Conservation (phyloP, 441 rosid genomes). For the Erodium chrysanthum region DNA sequence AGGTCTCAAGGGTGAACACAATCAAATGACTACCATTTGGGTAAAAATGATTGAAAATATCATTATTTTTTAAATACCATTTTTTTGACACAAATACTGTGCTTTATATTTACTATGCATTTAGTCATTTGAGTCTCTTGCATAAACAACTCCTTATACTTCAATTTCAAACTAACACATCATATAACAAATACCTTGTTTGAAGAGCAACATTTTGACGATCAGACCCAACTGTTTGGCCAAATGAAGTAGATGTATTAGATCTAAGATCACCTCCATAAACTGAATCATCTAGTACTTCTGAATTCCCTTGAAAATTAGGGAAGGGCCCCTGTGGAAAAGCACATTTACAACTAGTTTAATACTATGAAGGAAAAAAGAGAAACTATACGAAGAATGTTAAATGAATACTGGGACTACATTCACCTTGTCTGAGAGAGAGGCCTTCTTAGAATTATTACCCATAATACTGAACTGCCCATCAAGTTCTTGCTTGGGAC, state of each 20-base stretch:
- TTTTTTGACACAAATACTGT: background rate
- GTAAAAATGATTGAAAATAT: background rate
- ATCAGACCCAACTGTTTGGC: constrained; percentile 17
- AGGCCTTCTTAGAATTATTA: constrained; percentile 21
- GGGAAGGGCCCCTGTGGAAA: constrained; percentile 22
- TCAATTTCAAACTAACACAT: background rate
- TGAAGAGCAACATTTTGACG: constrained; percentile 18
- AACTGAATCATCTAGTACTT: constrained; percentile 24
- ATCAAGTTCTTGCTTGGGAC: constrained; percentile 22
- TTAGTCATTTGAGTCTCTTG: background rate
- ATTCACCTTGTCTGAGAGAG: constrained; percentile 31
- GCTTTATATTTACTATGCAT: background rate
- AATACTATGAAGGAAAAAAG: background rate
- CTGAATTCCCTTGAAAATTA: constrained; percentile 16
- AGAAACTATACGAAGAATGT: background rate
- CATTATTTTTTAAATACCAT: background rate
- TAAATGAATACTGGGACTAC: background rate
- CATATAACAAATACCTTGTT: constrained; percentile 23
- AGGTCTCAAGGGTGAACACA: background rate
- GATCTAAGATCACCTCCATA: constrained; percentile 20
- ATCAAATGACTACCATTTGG: background rate
- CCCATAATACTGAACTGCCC: constrained; percentile 25
- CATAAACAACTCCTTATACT: background rate
- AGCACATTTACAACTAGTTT: background rate
- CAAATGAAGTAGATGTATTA: constrained; percentile 1